phyloP scores from a whole-genome alignment of 768 basidiomycete species.

The Rhizopogon vinicolor region DNA sequence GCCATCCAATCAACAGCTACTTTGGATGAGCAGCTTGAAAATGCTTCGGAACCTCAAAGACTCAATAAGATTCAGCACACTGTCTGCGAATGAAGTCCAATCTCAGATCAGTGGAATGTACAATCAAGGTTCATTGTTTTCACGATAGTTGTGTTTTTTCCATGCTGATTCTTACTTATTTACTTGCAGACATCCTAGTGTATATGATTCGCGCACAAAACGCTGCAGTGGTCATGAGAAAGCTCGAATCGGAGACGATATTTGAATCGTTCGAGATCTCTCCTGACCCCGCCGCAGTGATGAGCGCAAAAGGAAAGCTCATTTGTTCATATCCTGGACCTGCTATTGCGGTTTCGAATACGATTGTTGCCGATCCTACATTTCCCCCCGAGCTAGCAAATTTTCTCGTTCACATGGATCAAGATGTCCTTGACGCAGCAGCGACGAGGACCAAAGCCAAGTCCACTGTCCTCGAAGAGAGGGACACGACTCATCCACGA shows the following conservation, averaged over 20 bases:
- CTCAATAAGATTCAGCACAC: background rate
- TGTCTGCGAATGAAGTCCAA: slow-evolving; percentile 9
- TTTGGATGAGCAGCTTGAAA: slow-evolving; percentile 26
- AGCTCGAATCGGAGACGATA: too few relatives aligned
- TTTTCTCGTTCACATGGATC: too few relatives aligned
- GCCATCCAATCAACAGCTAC: background rate
- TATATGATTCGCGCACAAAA: slow-evolving; percentile 44
- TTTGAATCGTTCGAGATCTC: too few relatives aligned
- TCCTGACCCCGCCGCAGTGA: too few relatives aligned
- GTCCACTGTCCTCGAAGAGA: slow-evolving; percentile 13
- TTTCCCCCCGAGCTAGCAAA: too few relatives aligned
- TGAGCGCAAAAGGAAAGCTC: too few relatives aligned
- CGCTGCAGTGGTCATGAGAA: slow-evolving; percentile 39
- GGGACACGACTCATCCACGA: slow-evolving; percentile 37
- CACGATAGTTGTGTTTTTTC: background rate
- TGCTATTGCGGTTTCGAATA: too few relatives aligned
- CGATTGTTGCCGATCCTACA: too few relatives aligned
- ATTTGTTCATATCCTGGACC: too few relatives aligned
- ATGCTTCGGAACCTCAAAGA: slow-evolving; percentile 26
- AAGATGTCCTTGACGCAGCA: slow-evolving; percentile 22
- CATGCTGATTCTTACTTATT: background rate
- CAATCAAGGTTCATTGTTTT: slow-evolving; percentile 4
- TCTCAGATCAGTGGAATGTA: slow-evolving; percentile 17
- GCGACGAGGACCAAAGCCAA: slow-evolving; percentile 32
- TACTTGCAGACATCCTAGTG: slow-evolving; percentile 30